A percentile compares a stretch with the other conserved stretches of the same genome.
Evolutionary conservation across 2,329 filamentous ascomycete species (phyloP).

Genomic region (Zelopaecilomyces penicillatus): DNA sequence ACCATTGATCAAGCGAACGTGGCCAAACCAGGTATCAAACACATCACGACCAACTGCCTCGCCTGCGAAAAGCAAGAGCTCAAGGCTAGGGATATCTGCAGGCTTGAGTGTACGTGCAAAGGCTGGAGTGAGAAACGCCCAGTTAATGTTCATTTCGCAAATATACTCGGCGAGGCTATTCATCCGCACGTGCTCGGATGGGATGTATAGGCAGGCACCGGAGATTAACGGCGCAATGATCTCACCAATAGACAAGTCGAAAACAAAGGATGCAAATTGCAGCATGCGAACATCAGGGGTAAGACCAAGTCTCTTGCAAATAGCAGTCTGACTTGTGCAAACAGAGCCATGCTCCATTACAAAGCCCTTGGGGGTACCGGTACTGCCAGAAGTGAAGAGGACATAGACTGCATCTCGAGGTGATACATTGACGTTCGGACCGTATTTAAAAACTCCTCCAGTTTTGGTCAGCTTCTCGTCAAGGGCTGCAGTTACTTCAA

Average conservation of each 20-base stretch:
- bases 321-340: neutral
- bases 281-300: neutral
- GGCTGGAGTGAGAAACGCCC: slow-evolving; percentile 8
- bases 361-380: slow-evolving; percentile 15
- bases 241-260: neutral
- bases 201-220: slow-evolving; percentile 2
- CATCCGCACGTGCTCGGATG: slow-evolving; percentile 5
- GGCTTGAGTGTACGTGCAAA: slow-evolving; percentile 1
- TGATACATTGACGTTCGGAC: slow-evolving; percentile 11
- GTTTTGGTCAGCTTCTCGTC: neutral
- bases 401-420: slow-evolving; percentile 12
- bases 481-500: slow-evolving; percentile 1
- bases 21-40: slow-evolving; percentile 8
- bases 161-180: slow-evolving; percentile 7
- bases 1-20: slow-evolving; percentile 16
- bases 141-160: neutral
- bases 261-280: slow-evolving; percentile 7
- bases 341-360: slow-evolving; percentile 11
- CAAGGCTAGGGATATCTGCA: slow-evolving; percentile 1
- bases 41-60: slow-evolving; percentile 22
- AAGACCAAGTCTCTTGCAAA: neutral
- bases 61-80: slow-evolving; percentile 6
- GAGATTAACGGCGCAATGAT: neutral
- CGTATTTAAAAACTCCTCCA: slow-evolving; percentile 12
- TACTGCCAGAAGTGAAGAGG: slow-evolving; percentile 18